These are phyloP conservation scores for Pseudocercospora vitis DNA, from an alignment of 2,329 filamentous ascomycete genomes.

Conservation along the genomic window DNA sequence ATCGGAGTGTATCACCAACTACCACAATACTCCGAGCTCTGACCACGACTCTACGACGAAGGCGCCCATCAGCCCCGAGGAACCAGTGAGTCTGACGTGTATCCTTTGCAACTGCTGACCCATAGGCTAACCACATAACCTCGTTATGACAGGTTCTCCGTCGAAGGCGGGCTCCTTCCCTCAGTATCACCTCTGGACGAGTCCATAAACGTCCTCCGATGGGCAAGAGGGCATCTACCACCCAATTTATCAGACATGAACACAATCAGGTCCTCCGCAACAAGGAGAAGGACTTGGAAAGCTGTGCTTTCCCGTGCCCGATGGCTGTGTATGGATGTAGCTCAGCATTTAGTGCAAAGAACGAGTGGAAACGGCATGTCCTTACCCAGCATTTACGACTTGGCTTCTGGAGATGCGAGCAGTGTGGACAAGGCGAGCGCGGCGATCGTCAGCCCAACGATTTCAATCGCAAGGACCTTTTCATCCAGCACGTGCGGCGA, in stretches of 20 bases:
- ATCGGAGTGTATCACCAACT: conserved; percentile 10
- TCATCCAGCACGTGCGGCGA: conserved; percentile 80
- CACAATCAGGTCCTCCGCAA: background rate
- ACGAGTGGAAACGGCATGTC: conserved; percentile 94
- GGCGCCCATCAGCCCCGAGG: conserved; percentile 8
- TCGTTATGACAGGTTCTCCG: too few relatives aligned
- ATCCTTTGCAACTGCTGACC: too few relatives aligned
- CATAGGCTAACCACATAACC: too few relatives aligned
- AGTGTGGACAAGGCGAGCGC: conserved; percentile 45
- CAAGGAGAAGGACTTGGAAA: background rate
- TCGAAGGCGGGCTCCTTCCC: conserved; percentile 21
- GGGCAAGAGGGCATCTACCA: conserved; percentile 19
- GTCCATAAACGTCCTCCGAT: conserved; percentile 20
- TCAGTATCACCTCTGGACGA: conserved; percentile 8
- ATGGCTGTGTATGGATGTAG: conserved; percentile 75
- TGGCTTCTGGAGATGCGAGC: conserved; percentile 72
- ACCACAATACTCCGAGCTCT: conserved; percentile 11
- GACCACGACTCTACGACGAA: background rate
- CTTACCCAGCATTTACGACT: conserved; percentile 75
- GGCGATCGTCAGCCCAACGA: conserved; percentile 51
- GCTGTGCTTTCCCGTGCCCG: conserved; percentile 67
- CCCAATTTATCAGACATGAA: background rate
- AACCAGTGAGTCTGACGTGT: too few relatives aligned
- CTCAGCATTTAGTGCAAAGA: conserved; percentile 75
- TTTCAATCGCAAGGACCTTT: conserved; percentile 94